Conservation (phyloP, 192 early-diverging fungal species). For the Linnemannia exigua region DNA sequence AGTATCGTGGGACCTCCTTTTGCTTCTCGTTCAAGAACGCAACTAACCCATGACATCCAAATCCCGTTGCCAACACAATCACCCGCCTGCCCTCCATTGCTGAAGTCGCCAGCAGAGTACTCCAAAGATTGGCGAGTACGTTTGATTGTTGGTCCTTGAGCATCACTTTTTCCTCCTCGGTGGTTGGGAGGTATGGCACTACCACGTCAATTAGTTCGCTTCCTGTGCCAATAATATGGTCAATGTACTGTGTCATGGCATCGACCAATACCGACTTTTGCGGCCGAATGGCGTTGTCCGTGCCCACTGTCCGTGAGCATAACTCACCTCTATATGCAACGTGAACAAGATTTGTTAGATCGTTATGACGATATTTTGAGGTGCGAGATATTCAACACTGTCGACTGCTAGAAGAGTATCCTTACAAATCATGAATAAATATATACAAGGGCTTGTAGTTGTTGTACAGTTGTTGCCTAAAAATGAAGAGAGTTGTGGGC, state of each 20-base stretch:
- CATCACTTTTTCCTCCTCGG: constrained; percentile 43
- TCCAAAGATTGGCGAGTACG: constrained; percentile 53
- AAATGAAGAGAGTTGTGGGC: not conserved
- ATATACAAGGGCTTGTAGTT: constrained; percentile 53
- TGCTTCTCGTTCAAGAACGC: constrained; percentile 57
- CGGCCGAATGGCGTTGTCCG: constrained; percentile 20
- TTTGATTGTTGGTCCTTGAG: constrained; percentile 35
- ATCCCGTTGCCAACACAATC: constrained; percentile 53
- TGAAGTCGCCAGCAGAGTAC: constrained; percentile 40
- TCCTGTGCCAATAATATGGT: constrained; percentile 33
- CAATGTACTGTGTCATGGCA: constrained; percentile 34
- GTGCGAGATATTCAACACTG: not conserved
- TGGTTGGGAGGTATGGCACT: constrained; percentile 36
- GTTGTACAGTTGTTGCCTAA: constrained; percentile 37
- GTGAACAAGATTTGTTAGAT: not conserved
- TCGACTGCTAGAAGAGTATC: not conserved
- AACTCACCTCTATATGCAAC: constrained; percentile 32
- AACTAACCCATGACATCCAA: constrained; percentile 54
- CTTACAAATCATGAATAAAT: constrained; percentile 62
- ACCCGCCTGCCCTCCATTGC: constrained; percentile 32
- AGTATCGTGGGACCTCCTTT: constrained; percentile 38
- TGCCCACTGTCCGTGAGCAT: constrained; percentile 21
- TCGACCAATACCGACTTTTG: constrained; percentile 49
- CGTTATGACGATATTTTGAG: not conserved
- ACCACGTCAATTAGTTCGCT: constrained; percentile 48